Evolutionary conservation across 768 basidiomycete species (phyloP).

Genomic region (Russula ochroleuca): DNA sequence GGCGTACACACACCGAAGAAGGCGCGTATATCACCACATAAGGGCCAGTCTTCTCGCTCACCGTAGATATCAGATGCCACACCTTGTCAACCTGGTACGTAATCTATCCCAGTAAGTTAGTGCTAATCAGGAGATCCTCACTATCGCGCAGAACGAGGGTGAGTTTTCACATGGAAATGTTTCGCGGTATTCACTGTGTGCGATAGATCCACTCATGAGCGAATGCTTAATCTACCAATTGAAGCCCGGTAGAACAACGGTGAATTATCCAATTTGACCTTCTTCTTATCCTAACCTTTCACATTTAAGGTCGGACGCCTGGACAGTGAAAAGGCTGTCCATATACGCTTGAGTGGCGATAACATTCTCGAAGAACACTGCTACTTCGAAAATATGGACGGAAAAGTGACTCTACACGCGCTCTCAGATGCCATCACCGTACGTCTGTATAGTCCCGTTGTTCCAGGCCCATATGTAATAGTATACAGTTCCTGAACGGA

Average conservation of each 20-base stretch:
- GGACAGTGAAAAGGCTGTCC: conserved; percentile 74
- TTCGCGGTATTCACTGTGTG: conserved; percentile 2
- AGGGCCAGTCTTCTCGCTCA: background rate
- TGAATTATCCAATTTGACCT: conserved; percentile 31
- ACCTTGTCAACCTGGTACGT: conserved; percentile 87
- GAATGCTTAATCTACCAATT: conserved; percentile 93
- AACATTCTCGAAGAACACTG: conserved; percentile 93
- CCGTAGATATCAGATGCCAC: conserved; percentile 63
- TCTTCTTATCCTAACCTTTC: conserved; percentile 16
- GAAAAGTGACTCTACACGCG: conserved; percentile 77
- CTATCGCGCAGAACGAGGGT: conserved; percentile 26
- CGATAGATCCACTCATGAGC: conserved; percentile 87
- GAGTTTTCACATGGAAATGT: background rate
- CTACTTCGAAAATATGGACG: conserved; percentile 80
- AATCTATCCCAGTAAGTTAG: conserved; percentile 11
- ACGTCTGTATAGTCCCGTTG: conserved; percentile 31
- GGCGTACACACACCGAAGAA: conserved; percentile 98
- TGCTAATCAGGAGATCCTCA: conserved; percentile 1
- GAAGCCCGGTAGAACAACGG: conserved; percentile 78
- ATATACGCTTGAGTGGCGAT: conserved; percentile 89
- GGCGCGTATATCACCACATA: conserved; percentile 34
- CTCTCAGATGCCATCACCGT: conserved; percentile 81
- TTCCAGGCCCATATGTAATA: conserved; percentile 22
- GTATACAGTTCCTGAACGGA: conserved; percentile 82
- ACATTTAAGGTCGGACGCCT: conserved; percentile 70